Base-by-base conservation (phyloP, 352 stramenopile genomes). In the Globisporangium yorkense region DNA sequence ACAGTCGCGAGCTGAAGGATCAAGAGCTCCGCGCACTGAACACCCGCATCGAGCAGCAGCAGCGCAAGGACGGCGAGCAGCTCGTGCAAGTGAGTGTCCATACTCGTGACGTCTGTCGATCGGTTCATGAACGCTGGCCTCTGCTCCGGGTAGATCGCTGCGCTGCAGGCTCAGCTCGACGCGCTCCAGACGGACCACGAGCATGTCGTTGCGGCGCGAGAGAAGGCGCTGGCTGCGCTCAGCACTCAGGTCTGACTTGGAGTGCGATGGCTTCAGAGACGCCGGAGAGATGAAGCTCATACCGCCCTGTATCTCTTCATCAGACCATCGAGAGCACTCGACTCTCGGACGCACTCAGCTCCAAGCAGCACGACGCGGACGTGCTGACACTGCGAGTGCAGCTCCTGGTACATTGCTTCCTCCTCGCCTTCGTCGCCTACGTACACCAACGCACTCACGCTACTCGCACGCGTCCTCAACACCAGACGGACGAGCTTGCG, bases 291-390 rank as follows among this genome's bases (percentile, higher is more conserved):
- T 5, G 12, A 13, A 43, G 0, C 37, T 43, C 37, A 43, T 43
- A 2, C 37, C 37, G 12, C 37, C 45, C 18, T 50, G 27, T 2
- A 5, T 8, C 20, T 27, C 7, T 31, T 12, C 44, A 6, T 49
- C 18, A 78, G 69, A 50, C 54, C 12, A 41, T 51, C 12, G 69
- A 74, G 27, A 59, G 61, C 0, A 27, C 53, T 24, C 61, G 65
- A 4, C 56, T 77, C 43, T 53, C 61, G 2, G 57, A 45, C 12
- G 29, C 58, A 29, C 9, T 70, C 16, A 31, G 39, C 41, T 46
- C 9, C n/a, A 74, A 69, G 48, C 63, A 80, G 31, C 63, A 74
- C 9, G 69, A 80, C 59, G 61, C 62, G 1, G 66, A 76, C 37
- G 39, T 44, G 43, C 37, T 27, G 10, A 20, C 45, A 31, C 35